These are phyloP conservation scores for Acacia crassicarpa DNA, from an alignment of 306 rosid species.

Conservation along the genomic window DNA sequence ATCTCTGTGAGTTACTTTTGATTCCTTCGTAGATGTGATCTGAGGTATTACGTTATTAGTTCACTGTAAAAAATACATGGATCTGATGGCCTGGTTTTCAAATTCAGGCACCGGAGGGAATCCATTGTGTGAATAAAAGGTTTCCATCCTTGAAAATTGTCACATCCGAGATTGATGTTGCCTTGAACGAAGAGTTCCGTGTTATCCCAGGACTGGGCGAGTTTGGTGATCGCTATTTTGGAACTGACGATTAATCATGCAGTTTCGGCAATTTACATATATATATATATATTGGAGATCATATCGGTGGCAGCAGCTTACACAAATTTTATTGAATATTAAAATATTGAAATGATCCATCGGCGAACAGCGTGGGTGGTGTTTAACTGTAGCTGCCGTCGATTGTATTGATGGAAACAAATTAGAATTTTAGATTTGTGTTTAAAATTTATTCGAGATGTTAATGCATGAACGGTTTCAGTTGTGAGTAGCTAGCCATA, in stretches of 20 bases:
- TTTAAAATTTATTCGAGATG: not conserved
- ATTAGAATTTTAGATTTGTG: not conserved
- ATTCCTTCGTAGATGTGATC: constrained; percentile 1
- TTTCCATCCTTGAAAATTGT: constrained; percentile 89
- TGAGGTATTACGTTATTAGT: constrained; percentile 8
- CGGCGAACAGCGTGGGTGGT: constrained; percentile 3
- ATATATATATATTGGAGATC: not conserved
- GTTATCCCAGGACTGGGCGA: constrained; percentile 95
- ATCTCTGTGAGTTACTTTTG: constrained; percentile 73
- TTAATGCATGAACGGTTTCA: constrained; percentile 13
- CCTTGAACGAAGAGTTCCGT: constrained; percentile 75
- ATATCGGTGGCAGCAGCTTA: constrained; percentile 10
- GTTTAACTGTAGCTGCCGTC: not conserved
- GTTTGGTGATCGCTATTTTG: constrained; percentile 95
- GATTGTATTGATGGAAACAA: not conserved
- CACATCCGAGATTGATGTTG: constrained; percentile 90
- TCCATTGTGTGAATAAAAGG: constrained; percentile 83
- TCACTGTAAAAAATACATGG: not conserved
- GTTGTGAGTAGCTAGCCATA: not conserved
- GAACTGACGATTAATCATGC: constrained; percentile 64
- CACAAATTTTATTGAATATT: constrained; percentile 10
- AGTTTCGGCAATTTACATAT: not conserved
- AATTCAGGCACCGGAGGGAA: constrained; percentile 94
- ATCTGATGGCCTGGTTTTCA: constrained; percentile 2
- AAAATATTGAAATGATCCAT: constrained; percentile 9